Evolutionary conservation across 179 eudicot genomes (phyloP), one percentile per base, ranked within the genome.

Genomic region (Corrigiola litoralis): DNA sequence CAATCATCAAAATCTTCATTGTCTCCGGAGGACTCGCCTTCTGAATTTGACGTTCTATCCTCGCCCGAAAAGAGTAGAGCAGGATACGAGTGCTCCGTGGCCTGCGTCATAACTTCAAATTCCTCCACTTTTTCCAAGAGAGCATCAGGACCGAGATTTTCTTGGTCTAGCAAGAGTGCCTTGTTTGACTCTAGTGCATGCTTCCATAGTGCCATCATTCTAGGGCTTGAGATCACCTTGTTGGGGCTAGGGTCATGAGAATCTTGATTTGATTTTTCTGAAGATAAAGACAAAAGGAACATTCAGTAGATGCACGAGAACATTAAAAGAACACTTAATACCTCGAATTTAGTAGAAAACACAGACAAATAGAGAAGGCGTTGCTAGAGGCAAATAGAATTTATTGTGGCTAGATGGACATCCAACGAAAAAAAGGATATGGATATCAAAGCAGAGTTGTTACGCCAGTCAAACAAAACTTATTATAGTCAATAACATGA

Each of bases 171-270:
- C 68, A 92, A 52, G 57, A 83, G 41, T 1, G 96, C 98, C 79
- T 83, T 85, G 58, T 80, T 91, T 18, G 90, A 81, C 44, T 87
- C 92, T 6, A 92, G 62, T 14, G 98, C 98, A 29, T 77, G 82
- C 54, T 74, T 78, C 98, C 98, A 92, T 54, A 92, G 74, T 53
- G 87, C 77, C 90, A 79, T 81, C 95, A 87, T 92, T 77, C 79
- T 90, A 11, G 96, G 92, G 77, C 98, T 89, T 8, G 84, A 75
- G 29, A 27, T 71, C 58, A 58, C 80, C 58, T 61, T 60, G 58
- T 54, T 67, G 7, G 75, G 24, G 29, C 61, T 71, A 72, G 75
- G 42, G 53, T 57, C 67, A 10, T 28, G 41, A 47, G 24, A 55
- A 50, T 48, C 71, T 64, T 47, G 53, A 17, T 61, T 63, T 34